Evolutionary conservation across 768 basidiomycete species (phyloP).

Genomic region (Collybia nuda): DNA sequence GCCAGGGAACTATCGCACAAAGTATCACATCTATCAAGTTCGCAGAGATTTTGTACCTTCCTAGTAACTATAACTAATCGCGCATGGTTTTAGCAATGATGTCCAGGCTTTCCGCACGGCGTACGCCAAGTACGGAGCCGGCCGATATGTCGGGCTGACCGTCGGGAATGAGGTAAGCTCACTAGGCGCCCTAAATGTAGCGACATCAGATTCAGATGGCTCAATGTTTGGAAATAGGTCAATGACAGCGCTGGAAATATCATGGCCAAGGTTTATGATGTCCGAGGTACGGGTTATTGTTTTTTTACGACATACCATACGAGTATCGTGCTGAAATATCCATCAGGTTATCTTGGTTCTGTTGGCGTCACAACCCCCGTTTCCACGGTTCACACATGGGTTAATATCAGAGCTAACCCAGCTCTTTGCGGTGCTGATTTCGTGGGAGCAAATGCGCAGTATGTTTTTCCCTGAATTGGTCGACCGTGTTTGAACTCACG

Average conservation of each 20-base stretch:
- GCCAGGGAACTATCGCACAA: constrained; percentile 28
- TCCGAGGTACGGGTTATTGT: constrained; percentile 24
- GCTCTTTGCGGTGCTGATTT: constrained; percentile 35
- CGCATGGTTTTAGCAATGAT: constrained; percentile 25
- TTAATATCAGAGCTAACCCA: constrained; percentile 28
- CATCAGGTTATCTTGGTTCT: constrained; percentile 28
- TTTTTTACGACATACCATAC: not conserved
- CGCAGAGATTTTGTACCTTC: constrained; percentile 4
- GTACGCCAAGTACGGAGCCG: constrained; percentile 27
- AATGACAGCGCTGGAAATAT: constrained; percentile 29
- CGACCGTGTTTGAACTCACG: not conserved
- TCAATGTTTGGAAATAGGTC: constrained; percentile 8
- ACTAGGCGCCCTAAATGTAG: not conserved
- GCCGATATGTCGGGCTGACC: constrained; percentile 31
- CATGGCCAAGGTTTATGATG: constrained; percentile 33
- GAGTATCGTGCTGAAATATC: not conserved
- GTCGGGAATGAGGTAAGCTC: constrained; percentile 32
- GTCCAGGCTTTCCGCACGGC: constrained; percentile 32
- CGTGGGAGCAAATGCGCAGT: constrained; percentile 40
- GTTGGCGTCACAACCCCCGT: constrained; percentile 33
- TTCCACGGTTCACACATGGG: constrained; percentile 38
- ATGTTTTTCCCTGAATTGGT: constrained; percentile 1
- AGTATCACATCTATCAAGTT: constrained; percentile 27
- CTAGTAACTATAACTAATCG: not conserved
- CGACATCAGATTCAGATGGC: not conserved